Evolutionary conservation across 495 filamentous ascomycete genomes (phyloP).

Genomic region (Bathelium albidoporum): DNA sequence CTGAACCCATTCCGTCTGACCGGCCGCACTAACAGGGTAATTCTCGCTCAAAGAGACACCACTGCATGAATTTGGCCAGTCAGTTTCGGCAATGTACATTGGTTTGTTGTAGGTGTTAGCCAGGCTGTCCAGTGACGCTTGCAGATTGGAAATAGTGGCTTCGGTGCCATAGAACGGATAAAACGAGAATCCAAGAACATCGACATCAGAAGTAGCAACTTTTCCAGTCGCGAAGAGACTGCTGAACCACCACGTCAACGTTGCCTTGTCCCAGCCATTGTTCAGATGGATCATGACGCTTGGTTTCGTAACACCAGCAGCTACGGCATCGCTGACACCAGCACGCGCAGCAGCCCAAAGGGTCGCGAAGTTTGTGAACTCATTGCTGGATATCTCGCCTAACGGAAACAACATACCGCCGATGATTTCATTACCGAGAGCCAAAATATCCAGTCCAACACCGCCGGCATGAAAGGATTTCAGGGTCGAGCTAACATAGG

Average conservation of each 20-base stretch:
- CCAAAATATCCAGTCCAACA: constrained; percentile 28
- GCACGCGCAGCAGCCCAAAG: constrained; percentile 28
- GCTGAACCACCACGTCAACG: constrained; percentile 35
- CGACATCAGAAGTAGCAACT: constrained; percentile 25
- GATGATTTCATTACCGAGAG: constrained; percentile 36
- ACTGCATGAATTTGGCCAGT: constrained; percentile 31
- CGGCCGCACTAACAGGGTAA: constrained; percentile 27
- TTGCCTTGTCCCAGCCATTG: constrained; percentile 34
- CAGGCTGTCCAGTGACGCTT: constrained; percentile 25
- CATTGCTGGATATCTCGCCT: constrained; percentile 23
- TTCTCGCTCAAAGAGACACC: constrained; percentile 23
- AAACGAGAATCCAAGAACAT: constrained; percentile 35
- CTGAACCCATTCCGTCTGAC: constrained; percentile 29
- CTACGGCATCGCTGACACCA: constrained; percentile 28
- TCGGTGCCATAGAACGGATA: constrained; percentile 37
- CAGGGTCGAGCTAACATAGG: constrained; percentile 31
- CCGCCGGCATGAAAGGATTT: constrained; percentile 27
- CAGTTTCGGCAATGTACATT: constrained; percentile 34
- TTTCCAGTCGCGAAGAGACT: constrained; percentile 25
- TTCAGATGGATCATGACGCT: constrained; percentile 37
- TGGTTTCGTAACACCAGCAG: constrained; percentile 20
- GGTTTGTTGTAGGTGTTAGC: constrained; percentile 32
- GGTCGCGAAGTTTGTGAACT: constrained; percentile 28
- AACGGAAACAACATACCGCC: constrained; percentile 35
- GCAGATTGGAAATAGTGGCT: constrained; percentile 31